Percentiles rank a stretch among this genome's conserved stretches.
phyloP scores from a whole-genome alignment of 352 stramenopile species.

The Globisporangium lucens region DNA sequence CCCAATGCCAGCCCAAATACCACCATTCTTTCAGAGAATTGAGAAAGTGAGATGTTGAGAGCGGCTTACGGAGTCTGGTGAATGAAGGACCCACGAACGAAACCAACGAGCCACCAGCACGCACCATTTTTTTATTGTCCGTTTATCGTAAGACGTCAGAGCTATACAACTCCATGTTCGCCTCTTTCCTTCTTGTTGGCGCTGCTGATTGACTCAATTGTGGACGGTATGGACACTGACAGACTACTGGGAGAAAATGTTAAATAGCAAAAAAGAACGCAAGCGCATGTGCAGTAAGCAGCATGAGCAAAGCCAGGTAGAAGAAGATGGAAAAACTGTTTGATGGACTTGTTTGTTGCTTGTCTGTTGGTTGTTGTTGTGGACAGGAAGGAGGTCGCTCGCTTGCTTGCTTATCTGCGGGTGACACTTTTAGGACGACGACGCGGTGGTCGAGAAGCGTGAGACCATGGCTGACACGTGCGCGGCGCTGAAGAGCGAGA shows the following conservation, averaged over 20 bases:
- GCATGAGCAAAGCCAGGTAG: background rate
- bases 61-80: background rate
- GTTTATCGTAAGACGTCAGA: background rate
- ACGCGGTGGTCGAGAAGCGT: slow-evolving; percentile 30
- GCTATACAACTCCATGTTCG: background rate
- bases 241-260: slow-evolving; percentile 2
- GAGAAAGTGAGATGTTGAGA: background rate
- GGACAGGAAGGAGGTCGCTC: background rate
- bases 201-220: background rate
- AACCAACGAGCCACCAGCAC: background rate
- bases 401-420: background rate
- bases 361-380: background rate
- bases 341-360: background rate
- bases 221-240: background rate
- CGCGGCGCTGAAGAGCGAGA: slow-evolving; percentile 53
- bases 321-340: slow-evolving; percentile 3
- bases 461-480: slow-evolving; percentile 61
- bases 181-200: background rate
- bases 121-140: background rate
- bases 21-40: background rate
- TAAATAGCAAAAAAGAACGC: slow-evolving; percentile 16
- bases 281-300: background rate
- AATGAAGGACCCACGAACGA: background rate
- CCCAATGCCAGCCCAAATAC: background rate
- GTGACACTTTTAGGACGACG: background rate